A percentile compares a stretch with the other conserved stretches of the same genome.
Conservation (phyloP, 352 stramenopile species). For the Globisporangium heterothallicum region DNA sequence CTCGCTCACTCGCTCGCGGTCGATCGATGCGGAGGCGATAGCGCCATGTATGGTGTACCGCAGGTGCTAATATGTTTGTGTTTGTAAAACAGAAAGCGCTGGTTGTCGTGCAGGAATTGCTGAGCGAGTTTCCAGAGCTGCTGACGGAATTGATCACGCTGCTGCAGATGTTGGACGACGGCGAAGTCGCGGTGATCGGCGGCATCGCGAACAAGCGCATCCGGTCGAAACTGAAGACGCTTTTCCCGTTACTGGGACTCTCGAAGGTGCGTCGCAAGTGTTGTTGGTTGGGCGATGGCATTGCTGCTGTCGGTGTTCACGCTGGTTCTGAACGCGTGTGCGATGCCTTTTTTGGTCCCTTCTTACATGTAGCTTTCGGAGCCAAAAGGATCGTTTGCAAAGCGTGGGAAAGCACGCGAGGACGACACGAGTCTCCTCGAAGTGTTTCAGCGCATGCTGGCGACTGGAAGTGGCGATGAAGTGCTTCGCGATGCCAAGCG, state of each 20-base stretch:
- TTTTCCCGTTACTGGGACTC: conserved; percentile 72
- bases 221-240: conserved; percentile 45
- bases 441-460: conserved; percentile 43
- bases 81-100: conserved; percentile 34
- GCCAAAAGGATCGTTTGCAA: conserved; percentile 51
- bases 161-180: conserved; percentile 74
- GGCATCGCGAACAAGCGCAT: conserved; percentile 75
- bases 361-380: conserved; percentile 34
- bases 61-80: background rate
- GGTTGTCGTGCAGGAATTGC: conserved; percentile 42
- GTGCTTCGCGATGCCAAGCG: too few relatives aligned
- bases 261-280: conserved; percentile 32
- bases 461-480: conserved; percentile 3
- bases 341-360: background rate
- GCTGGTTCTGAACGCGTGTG: background rate
- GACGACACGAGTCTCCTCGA: conserved; percentile 37
- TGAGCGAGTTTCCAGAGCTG: conserved; percentile 63
- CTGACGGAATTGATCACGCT: conserved; percentile 53
- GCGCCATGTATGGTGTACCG: background rate
- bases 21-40: background rate
- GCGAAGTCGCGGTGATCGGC: conserved; percentile 66
- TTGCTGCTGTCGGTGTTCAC: background rate
- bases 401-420: conserved; percentile 15
- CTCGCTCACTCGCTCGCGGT: too few relatives aligned
- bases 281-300: background rate